These are phyloP conservation scores for Apiospora koreana DNA, from an alignment of 2,329 filamentous ascomycete species.

Conservation along the genomic window DNA sequence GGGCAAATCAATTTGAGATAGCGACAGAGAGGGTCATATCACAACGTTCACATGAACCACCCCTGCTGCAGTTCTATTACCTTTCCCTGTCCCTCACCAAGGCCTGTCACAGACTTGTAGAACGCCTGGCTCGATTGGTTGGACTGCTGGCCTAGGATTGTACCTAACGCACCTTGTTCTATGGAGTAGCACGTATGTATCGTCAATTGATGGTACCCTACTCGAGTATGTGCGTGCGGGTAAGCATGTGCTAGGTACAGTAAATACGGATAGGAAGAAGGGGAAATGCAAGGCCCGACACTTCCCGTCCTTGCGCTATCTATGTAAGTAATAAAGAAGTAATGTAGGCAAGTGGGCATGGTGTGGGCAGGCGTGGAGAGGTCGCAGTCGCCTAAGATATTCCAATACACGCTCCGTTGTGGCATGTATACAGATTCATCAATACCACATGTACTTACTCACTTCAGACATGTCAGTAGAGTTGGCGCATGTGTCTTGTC, in stretches of 20 bases:
- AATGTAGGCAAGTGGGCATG: too few species aligned
- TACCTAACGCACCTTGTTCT: neutral
- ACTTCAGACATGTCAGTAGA: neutral
- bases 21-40: neutral
- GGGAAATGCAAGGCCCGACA: neutral
- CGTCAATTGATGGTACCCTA: neutral
- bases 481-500: neutral
- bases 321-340: neutral
- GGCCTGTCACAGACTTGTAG: neutral
- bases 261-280: too few species aligned
- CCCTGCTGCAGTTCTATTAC: neutral
- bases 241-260: neutral
- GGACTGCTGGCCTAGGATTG: neutral
- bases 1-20: slow-evolving; percentile 7
- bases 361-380: neutral
- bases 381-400: neutral
- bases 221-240: neutral
- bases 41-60: slow-evolving; percentile 1
- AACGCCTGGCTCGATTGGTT: neutral
- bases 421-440: neutral
- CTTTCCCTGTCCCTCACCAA: neutral
- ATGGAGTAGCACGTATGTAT: neutral
- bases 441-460: neutral
- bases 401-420: neutral
- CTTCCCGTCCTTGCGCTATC: neutral